phyloP scores from a whole-genome alignment of 2,329 filamentous ascomycete genomes.

The Kalmusia sp. region DNA sequence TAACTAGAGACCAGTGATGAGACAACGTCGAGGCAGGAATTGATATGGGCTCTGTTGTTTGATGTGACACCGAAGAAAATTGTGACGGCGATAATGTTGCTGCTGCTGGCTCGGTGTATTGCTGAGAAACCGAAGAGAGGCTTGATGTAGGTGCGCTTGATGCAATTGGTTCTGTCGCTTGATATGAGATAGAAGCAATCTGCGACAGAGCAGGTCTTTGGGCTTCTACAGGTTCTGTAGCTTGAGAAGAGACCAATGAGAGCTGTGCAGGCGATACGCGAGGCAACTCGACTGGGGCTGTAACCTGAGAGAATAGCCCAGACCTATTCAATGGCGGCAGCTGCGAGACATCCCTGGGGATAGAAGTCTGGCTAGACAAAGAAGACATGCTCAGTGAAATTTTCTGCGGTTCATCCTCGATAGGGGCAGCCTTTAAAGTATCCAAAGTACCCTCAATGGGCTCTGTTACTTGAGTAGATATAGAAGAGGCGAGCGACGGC shows the following conservation, averaged over 20 bases:
- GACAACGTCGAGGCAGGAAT: conserved; percentile 10
- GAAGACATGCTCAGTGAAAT: conserved; percentile 20
- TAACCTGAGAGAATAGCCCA: conserved; percentile 32
- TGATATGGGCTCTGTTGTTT: conserved; percentile 26
- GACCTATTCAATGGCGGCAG: conserved; percentile 32
- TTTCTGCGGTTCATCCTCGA: conserved; percentile 6
- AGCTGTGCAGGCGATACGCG: conserved; percentile 24
- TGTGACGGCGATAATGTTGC: conserved; percentile 18
- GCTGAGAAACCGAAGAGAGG: conserved; percentile 8
- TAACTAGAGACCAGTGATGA: conserved; percentile 14
- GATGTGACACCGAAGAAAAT: conserved; percentile 30
- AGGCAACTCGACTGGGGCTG: conserved; percentile 30
- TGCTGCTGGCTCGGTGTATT: conserved; percentile 32
- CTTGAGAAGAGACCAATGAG: conserved; percentile 26
- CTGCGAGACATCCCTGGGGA: conserved; percentile 19
- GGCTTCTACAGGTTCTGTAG: conserved; percentile 34
- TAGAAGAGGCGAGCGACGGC: conserved; percentile 35
- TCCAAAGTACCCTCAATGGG: conserved; percentile 23
- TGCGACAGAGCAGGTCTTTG: conserved; percentile 18
- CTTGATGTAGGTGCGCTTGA: neutral
- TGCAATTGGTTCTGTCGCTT: conserved; percentile 30
- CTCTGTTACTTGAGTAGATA: conserved; percentile 37
- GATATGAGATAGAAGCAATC: conserved; percentile 29
- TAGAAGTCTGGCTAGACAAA: conserved; percentile 21
- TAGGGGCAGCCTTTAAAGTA: too few relatives aligned